phyloP scores from a whole-genome alignment of 441 rosid genomes.

The Geranium incanum region DNA sequence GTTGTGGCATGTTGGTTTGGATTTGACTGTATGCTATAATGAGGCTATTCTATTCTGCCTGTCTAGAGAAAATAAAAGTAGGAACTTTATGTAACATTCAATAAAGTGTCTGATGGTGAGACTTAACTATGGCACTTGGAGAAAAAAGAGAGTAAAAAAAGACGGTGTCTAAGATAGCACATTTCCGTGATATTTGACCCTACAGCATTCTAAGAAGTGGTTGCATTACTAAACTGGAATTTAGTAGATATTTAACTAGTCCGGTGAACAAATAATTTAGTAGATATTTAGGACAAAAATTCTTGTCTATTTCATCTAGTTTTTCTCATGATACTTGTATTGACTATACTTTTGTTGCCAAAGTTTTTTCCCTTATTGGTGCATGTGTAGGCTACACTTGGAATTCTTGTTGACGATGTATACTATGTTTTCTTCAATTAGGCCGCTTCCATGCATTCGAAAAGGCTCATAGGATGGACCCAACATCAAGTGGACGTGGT shows the following conservation, averaged over 20 bases:
- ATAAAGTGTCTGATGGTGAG: not conserved
- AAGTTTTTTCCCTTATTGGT: not conserved
- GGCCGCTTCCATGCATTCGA: slow-evolving; percentile 95
- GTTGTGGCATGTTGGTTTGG: not conserved
- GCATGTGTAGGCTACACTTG: not conserved
- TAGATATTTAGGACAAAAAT: too few relatives aligned
- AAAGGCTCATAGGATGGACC: slow-evolving; percentile 76
- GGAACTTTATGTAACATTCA: not conserved
- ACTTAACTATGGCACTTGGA: not conserved
- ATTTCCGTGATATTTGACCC: too few relatives aligned
- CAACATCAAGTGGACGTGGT: slow-evolving; percentile 69
- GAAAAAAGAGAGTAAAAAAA: too few relatives aligned
- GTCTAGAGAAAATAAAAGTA: not conserved
- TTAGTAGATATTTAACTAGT: too few relatives aligned
- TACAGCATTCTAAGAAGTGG: too few relatives aligned
- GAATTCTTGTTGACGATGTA: not conserved
- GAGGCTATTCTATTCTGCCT: not conserved
- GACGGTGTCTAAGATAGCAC: too few relatives aligned
- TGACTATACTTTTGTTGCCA: too few relatives aligned
- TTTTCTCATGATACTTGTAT: too few relatives aligned
- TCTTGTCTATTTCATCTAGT: too few relatives aligned
- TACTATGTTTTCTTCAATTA: slow-evolving; percentile 17
- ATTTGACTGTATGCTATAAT: not conserved
- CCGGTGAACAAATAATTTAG: too few relatives aligned
- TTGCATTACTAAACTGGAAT: too few relatives aligned